Evolutionary conservation across 352 stramenopile genomes (phyloP), one percentile per base, ranked within the genome.

Genomic region (Globisporangium megalacanthum): DNA sequence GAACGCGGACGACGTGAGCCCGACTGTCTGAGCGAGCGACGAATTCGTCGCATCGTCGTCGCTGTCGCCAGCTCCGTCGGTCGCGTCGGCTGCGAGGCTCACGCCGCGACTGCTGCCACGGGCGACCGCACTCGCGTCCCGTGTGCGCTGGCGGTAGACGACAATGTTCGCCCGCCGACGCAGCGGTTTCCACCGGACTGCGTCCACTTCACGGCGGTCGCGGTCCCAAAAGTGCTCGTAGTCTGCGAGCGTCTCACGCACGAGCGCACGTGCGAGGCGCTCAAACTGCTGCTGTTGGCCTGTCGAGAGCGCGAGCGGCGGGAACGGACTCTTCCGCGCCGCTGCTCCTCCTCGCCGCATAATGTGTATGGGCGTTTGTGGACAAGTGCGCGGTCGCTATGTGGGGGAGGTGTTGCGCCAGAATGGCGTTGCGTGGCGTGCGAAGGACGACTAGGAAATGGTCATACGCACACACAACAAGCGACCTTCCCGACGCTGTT

Each of bases 141-240:
- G 19, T 19, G 56, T 13, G 20, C 69, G 69, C 31, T 81, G 64
- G 4, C 64, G 62, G 61, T 81, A 84, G 42, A 84, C 76, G 52
- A 66, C 55, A 42, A 84, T 65, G 29, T 66, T 64, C 55, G 79
- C 69, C 6, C 67, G 67, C 8, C 64, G 56, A 25, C 67, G 69
- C 25, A 84, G 55, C 25, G 59, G 33, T 36, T 84, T 84, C 74
- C 74, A 84, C 8, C 72, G 65, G 6, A 35, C 49, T 13, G 52
- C 17, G 62, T 81, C 65, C 6, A 84, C 72, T 46, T 62, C 60
- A 45, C 72, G 73, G 17, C 52, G 60, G 62, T 77, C 64, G 42
- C 72, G 59, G 36, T 58, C 48, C 46, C 69, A 66, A 49, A 79
- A 79, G 35, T 69, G 58, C 53, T 84, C 74, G 57, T 84, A 84